Evolutionary conservation across 352 stramenopile species (phyloP).

Genomic region (Pythium plurisporium): DNA sequence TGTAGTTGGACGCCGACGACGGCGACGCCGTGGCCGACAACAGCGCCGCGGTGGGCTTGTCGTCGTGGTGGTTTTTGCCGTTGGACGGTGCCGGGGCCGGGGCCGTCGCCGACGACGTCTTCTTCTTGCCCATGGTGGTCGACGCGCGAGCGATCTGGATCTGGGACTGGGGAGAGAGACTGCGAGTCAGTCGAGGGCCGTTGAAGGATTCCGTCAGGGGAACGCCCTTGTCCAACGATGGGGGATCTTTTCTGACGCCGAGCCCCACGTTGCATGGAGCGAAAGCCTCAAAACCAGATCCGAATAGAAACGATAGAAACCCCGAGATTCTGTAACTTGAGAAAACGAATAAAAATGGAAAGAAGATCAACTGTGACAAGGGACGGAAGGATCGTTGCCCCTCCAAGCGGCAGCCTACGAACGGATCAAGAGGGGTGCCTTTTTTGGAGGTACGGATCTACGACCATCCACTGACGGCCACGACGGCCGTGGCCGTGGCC

Average conservation of each 20-base stretch:
- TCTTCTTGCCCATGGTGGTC: conserved; percentile 20
- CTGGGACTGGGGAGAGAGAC: background rate
- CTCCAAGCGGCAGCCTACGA: too few relatives aligned
- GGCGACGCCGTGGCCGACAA: conserved; percentile 9
- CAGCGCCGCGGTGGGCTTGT: conserved; percentile 7
- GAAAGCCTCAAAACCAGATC: conserved; percentile 10
- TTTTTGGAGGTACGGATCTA: too few relatives aligned
- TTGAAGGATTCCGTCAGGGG: background rate
- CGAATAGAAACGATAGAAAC: conserved; percentile 11
- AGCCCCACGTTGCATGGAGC: too few relatives aligned
- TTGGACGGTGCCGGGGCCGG: background rate
- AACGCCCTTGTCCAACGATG: conserved; percentile 1
- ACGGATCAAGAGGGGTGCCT: too few relatives aligned
- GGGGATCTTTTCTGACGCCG: conserved; percentile 8
- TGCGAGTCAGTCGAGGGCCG: background rate
- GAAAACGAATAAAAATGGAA: background rate
- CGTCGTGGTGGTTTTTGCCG: background rate
- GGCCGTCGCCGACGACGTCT: background rate
- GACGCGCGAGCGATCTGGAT: background rate
- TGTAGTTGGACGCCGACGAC: conserved; percentile 5
- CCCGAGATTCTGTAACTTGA: too few relatives aligned
- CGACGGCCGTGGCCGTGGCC: background rate
- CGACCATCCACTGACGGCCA: too few relatives aligned
- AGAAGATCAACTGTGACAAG: too few relatives aligned
- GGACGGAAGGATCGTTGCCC: too few relatives aligned